Conservation (phyloP, 202 grass and related monocot genomes). For the Saccharum hybrid region DNA sequence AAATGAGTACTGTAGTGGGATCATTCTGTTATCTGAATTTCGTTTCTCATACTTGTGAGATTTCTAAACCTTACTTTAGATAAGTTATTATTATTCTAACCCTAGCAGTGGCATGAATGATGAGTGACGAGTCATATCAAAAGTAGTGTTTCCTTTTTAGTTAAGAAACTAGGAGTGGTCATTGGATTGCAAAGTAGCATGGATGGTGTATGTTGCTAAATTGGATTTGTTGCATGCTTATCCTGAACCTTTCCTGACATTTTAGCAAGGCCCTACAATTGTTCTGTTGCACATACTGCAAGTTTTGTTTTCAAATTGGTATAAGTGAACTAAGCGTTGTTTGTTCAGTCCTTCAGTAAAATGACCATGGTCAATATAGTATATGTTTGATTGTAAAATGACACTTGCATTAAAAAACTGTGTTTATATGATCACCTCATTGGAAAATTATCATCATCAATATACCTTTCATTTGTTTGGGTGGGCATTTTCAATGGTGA, state of each 20-base stretch:
- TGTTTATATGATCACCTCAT: not conserved
- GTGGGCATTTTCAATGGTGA: not conserved
- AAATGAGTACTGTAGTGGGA: not conserved
- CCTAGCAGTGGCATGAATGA: conserved; percentile 9
- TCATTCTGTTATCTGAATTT: not conserved
- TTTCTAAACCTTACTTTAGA: conserved; percentile 10
- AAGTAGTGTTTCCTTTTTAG: not conserved
- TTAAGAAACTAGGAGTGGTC: not conserved
- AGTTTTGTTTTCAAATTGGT: not conserved
- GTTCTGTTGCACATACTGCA: not conserved
- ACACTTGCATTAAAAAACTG: not conserved
- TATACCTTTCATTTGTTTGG: not conserved
- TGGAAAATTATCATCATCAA: conserved; percentile 7
- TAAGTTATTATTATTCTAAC: not conserved
- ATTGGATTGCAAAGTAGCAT: conserved; percentile 1
- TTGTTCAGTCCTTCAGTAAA: conserved; percentile 13
- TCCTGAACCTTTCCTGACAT: not conserved
- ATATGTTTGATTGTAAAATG: not conserved
- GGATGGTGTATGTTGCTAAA: not conserved
- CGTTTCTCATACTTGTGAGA: not conserved
- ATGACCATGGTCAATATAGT: not conserved
- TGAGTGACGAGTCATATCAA: not conserved
- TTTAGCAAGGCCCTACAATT: not conserved
- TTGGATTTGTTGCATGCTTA: conserved; percentile 18
- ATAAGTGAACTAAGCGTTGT: not conserved